A percentile compares a stretch with the other conserved stretches of the same genome.
Evolutionary conservation across 176 grass and related monocot species (phyloP).

Genomic region (Zoysia pacifica): DNA sequence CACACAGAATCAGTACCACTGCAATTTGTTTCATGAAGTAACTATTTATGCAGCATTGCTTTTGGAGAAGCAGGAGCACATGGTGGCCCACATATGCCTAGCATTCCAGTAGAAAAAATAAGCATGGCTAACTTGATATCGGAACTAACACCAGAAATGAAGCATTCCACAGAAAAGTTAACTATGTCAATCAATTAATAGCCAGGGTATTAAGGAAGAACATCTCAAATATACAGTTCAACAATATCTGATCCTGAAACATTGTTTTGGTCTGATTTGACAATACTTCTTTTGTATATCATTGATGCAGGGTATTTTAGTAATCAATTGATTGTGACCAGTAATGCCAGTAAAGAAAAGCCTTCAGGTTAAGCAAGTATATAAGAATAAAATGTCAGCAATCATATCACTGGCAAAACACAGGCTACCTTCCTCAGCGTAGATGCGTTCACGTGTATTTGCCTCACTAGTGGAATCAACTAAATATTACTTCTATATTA

Average conservation of each 20-base stretch:
- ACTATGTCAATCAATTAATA: conserved; percentile 1
- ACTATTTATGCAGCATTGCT: neutral
- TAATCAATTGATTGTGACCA: conserved; percentile 19
- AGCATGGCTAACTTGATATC: neutral
- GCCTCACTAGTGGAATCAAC: neutral
- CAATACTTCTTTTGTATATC: conserved; percentile 10
- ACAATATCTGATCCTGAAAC: neutral
- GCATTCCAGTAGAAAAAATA: neutral
- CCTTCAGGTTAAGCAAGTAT: neutral
- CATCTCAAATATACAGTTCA: neutral
- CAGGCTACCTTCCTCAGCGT: neutral
- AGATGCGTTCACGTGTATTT: neutral
- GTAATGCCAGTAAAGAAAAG: neutral
- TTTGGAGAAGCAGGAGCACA: conserved; percentile 11
- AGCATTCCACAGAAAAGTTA: neutral
- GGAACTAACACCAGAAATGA: neutral
- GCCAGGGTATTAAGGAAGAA: conserved; percentile 2
- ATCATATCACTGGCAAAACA: neutral
- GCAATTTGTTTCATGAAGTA: neutral
- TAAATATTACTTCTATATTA: neutral
- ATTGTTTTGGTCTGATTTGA: neutral
- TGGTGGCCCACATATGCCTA: neutral
- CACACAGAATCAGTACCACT: neutral
- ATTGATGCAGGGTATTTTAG: neutral
- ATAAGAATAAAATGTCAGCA: neutral